Evolutionary conservation across 495 filamentous ascomycete genomes (phyloP).

Genomic region (Ascodesmis nigricans): DNA sequence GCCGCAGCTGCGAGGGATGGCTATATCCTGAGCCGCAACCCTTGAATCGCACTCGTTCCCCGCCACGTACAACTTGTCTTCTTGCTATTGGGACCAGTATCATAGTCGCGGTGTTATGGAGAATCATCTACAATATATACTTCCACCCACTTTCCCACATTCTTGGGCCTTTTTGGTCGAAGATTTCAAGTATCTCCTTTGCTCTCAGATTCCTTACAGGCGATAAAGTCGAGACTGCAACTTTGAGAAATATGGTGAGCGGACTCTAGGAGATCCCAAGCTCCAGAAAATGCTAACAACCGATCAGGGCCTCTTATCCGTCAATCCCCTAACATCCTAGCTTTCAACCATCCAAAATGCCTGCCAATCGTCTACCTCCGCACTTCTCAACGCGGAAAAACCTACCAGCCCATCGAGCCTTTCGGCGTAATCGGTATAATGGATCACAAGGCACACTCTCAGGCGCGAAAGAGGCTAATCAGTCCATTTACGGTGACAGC

Average conservation of each 20-base stretch:
- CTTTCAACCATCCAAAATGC: neutral
- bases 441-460: neutral
- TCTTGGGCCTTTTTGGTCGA: slow-evolving; percentile 24
- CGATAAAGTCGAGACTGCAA: too few relatives aligned
- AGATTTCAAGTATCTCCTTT: neutral
- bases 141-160: slow-evolving; percentile 30
- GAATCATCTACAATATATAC: slow-evolving; percentile 29
- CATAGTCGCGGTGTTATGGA: too few relatives aligned
- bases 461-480: neutral
- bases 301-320: neutral
- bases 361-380: neutral
- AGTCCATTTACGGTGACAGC: neutral
- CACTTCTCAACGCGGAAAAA: neutral
- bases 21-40: too few relatives aligned
- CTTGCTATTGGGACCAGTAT: too few relatives aligned
- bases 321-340: neutral
- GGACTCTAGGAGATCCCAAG: too few relatives aligned
- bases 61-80: too few relatives aligned
- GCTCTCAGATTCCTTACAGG: neutral
- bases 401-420: neutral
- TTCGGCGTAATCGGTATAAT: neutral
- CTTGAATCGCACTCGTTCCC: too few relatives aligned
- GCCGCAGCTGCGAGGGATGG: too few relatives aligned
- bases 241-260: too few relatives aligned
- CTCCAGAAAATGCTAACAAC: too few relatives aligned